Base-by-base conservation (phyloP, 2,329 filamentous ascomycete species). In the Aspergillus fumigatus region DNA sequence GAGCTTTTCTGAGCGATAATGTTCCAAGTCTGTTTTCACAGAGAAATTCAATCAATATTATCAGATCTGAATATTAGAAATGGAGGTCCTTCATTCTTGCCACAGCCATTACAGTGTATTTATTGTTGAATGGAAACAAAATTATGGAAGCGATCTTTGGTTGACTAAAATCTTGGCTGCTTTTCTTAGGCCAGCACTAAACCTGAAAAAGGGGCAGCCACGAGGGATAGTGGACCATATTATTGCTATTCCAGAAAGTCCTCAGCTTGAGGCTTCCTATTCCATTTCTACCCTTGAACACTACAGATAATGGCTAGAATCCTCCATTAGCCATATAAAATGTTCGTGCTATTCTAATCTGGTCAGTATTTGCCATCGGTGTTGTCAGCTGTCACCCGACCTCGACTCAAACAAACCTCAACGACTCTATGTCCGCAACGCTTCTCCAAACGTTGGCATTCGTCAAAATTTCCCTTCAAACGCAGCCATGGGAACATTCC, bases 401-500 rank as follows among this genome's bases (percentile, higher is more conserved):
- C 32, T 14, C 6, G 32, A 35, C 4, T 35, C 32, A 35, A 29
- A 29, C 27, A 29, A 6, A 35, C 11, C 14, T 17, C 14, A 17
- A 45, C 41, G n/a, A 45, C 41, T 45, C 41, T 4, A 45, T 45
- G 41, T 45, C 8, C 19, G 41, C 17, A 45, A 17, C 32, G 32
- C 14, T 38, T 17, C 32, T 38, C 6, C 14, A 38, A 17, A 38
- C 32, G 32, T n/a, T 38, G 5, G 5, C 32, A 14, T 4, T 35
- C 32, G 32, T 17, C 32, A 17, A 14, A 17, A 38, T 14, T 38
- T 38, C 32, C 6, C 14, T 38, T 38, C 32, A 38, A 6, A 7
- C 14, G 50, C 29, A 43, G 48, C 40, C 25, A 72, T 70, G 68
- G 60, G 60, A 17, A 45, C 67, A 17, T 62, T 72, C 38, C 63